Evolutionary conservation across 2,329 filamentous ascomycete genomes (phyloP), one percentile per base, ranked within the genome.

Genomic region (Colletotrichum spinosum): DNA sequence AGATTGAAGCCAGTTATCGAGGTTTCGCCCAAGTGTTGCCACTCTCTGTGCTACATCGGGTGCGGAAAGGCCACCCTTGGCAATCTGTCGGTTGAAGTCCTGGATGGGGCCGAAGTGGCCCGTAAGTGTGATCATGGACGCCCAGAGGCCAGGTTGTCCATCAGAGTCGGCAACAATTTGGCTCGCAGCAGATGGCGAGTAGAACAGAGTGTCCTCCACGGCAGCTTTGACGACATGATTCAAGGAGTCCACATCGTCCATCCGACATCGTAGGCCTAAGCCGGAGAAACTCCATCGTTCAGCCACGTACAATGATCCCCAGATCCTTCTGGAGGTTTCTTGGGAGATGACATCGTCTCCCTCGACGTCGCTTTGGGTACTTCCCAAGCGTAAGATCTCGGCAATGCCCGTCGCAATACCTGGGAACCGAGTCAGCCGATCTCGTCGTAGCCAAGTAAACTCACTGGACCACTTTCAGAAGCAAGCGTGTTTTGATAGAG

Each of bases 131-230:
- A 76, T 69, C 70, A 77, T 77, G 10, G 78, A 70, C 0, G 71
- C 74, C 77, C 77, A 79, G 8, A 79, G 65, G 1, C 77, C 76
- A 0, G 69, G 69, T 13, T 64, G 70, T 68, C 57, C 74, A 12
- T 33, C 12, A 9, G 34, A 8, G 4, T 53, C 50, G 37, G 13
- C 25, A 42, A 5, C 1, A 46, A 10, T 17, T 69, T 44, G 13
- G 64, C 51, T 3, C 55, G 56, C 8, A 37, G 34, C 4, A 72
- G 54, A 5, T 55, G 65, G 6, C 69, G 67, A 13, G n/a, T 15
- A 38, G 25, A 76, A 76, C 3, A 65, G 41, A 5, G 45, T 57
- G 39, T 78, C 76, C 25, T 74, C 65, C 69, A 78, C 74, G 3
- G 70, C 69, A 2, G 67, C 25, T 25, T 25, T 25, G 25, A 25